Evolutionary conservation across 2,329 filamentous ascomycete genomes (phyloP).

Genomic region (Mycosphaerella arachidis): DNA sequence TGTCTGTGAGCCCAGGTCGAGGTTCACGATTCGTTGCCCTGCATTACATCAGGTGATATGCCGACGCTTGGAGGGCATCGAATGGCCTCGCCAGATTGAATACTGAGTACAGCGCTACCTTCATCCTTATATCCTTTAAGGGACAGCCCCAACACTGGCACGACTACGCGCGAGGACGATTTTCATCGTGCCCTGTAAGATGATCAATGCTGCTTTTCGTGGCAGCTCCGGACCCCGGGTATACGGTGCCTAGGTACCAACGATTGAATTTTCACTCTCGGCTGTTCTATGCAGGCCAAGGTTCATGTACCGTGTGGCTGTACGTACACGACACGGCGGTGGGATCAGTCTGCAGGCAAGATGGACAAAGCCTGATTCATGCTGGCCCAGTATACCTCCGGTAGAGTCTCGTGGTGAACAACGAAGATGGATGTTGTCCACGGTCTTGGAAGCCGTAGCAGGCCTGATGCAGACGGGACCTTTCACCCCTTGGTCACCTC

Average conservation of each 20-base stretch:
- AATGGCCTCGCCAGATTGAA: too few relatives aligned
- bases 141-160: too few relatives aligned
- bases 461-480: background rate
- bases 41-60: too few relatives aligned
- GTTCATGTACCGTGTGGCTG: background rate
- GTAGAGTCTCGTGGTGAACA: background rate
- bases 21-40: too few relatives aligned
- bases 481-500: too few relatives aligned
- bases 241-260: background rate
- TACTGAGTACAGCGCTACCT: too few relatives aligned
- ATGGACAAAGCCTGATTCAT: background rate
- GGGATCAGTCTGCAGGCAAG: background rate
- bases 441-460: background rate
- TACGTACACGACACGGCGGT: background rate
- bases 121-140: too few relatives aligned
- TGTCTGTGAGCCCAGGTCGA: too few relatives aligned
- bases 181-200: background rate
- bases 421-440: background rate
- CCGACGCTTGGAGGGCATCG: too few relatives aligned
- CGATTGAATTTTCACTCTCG: background rate
- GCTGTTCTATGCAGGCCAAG: background rate
- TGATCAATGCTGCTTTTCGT: background rate
- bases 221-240: background rate
- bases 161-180: background rate
- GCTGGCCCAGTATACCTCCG: background rate